Conservation (phyloP, 306 rosid genomes). For the Begonia loranthoides region DNA sequence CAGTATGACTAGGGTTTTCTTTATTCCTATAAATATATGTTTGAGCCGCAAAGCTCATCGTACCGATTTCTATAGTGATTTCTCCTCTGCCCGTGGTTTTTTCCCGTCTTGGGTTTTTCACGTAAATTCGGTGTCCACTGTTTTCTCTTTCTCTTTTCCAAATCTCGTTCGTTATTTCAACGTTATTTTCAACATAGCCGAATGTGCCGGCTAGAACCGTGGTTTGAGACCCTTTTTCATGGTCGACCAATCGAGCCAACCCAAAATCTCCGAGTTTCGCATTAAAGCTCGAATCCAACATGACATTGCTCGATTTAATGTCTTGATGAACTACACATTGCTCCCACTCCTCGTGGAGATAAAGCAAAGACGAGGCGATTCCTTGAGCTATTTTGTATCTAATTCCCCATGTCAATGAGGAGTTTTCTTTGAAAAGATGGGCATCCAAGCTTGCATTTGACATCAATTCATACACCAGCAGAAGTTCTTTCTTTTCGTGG, state of each 20-base stretch:
- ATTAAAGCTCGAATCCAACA: slow-evolving; percentile 17
- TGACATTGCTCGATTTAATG: slow-evolving; percentile 15
- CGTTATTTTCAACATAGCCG: no score
- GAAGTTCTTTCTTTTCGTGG: slow-evolving; percentile 7
- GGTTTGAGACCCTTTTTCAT: slow-evolving; percentile 3
- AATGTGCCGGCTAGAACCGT: slow-evolving; percentile 11
- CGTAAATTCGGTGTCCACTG: no score
- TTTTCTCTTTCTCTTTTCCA: no score
- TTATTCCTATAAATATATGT: no score
- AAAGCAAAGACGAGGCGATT: slow-evolving; percentile 9
- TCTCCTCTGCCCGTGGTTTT: no score
- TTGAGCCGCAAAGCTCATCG: no score
- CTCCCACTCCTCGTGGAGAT: slow-evolving; percentile 16
- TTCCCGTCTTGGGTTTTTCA: no score
- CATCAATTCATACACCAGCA: slow-evolving; percentile 13
- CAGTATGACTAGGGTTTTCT: no score
- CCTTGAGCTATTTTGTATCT: slow-evolving; percentile 11
- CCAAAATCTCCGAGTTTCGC: slow-evolving; percentile 18
- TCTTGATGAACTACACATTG: slow-evolving; percentile 18
- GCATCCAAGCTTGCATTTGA: slow-evolving; percentile 10
- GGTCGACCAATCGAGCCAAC: slow-evolving; percentile 11
- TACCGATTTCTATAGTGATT: no score
- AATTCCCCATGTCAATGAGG: slow-evolving; percentile 2
- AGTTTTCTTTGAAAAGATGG: slow-evolving; percentile 4
- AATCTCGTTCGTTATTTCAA: no score